Conservation (phyloP, 345 rosid species). For the Angophora floribunda region DNA sequence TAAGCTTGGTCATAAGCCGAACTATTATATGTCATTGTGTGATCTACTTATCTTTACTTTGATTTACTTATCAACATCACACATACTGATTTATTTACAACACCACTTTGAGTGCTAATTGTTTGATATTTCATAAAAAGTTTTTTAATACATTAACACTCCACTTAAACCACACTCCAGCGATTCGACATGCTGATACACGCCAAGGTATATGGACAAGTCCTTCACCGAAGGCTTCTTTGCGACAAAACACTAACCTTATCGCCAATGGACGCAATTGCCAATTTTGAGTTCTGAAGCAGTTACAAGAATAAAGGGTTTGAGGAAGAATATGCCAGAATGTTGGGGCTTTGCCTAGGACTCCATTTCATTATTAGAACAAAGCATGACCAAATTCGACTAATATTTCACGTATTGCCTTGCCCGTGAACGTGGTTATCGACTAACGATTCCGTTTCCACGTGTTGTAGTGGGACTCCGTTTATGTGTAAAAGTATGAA, state of each 20-base stretch:
- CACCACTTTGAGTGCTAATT: no score
- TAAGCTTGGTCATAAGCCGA: not conserved
- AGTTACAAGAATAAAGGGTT: not conserved
- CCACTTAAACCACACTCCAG: not conserved
- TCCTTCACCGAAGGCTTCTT: not conserved
- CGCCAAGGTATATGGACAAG: not conserved
- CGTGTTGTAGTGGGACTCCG: no score
- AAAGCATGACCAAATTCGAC: not conserved
- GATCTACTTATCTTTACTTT: not conserved
- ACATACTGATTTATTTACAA: not conserved
- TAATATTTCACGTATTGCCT: constrained; percentile 18
- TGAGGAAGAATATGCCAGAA: not conserved
- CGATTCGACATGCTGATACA: not conserved
- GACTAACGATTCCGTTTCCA: no score
- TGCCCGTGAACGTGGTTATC: not conserved
- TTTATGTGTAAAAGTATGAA: no score
- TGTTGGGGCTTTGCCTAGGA: constrained; percentile 7
- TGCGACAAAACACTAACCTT: not conserved
- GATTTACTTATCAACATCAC: no score
- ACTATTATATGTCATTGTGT: not conserved
- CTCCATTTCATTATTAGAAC: not conserved
- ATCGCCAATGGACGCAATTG: not conserved
- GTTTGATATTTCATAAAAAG: not conserved
- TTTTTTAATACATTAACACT: no score
- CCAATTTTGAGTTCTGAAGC: constrained; percentile 7